Percentiles rank a stretch among this genome's conserved stretches.
These are phyloP conservation scores for Tolypocladium cylindrosporum DNA, from an alignment of 2,329 filamentous ascomycete genomes.

Conservation along the genomic window DNA sequence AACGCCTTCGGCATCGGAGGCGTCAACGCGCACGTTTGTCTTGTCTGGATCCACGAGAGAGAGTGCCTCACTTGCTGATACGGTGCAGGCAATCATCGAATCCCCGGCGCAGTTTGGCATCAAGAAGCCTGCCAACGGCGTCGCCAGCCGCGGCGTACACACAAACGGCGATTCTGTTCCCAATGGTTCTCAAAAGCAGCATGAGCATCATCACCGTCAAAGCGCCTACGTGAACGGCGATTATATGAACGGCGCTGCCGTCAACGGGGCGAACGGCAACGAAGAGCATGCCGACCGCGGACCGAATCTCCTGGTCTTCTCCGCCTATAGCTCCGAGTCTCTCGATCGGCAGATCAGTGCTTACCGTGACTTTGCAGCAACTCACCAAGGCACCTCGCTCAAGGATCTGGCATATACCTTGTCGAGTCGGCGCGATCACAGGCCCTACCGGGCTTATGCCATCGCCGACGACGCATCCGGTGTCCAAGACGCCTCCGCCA, in stretches of 20 bases:
- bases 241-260: too few relatives aligned
- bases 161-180: too few relatives aligned
- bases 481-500: not conserved
- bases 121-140: too few relatives aligned
- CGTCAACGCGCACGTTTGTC: slow-evolving; percentile 30
- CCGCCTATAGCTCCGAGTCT: not conserved
- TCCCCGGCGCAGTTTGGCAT: not conserved
- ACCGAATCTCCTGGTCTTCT: not conserved
- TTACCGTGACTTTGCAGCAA: slow-evolving; percentile 2
- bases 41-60: too few relatives aligned
- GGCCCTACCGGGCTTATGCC: not conserved
- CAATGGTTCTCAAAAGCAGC: too few relatives aligned
- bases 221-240: too few relatives aligned
- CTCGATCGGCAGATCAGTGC: slow-evolving; percentile 12
- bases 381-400: not conserved
- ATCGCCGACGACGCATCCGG: not conserved
- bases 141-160: too few relatives aligned
- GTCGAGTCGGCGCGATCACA: not conserved
- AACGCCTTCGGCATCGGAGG: slow-evolving; percentile 33
- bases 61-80: too few relatives aligned
- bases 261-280: not conserved
- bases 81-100: not conserved
- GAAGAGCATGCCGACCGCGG: too few relatives aligned
- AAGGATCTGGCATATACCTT: not conserved
- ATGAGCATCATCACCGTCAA: too few relatives aligned